Percentiles rank a stretch among this genome's conserved stretches.
Evolutionary conservation across 176 grass and related monocot genomes (phyloP).

Genomic region (Bothriochloa decipiens): DNA sequence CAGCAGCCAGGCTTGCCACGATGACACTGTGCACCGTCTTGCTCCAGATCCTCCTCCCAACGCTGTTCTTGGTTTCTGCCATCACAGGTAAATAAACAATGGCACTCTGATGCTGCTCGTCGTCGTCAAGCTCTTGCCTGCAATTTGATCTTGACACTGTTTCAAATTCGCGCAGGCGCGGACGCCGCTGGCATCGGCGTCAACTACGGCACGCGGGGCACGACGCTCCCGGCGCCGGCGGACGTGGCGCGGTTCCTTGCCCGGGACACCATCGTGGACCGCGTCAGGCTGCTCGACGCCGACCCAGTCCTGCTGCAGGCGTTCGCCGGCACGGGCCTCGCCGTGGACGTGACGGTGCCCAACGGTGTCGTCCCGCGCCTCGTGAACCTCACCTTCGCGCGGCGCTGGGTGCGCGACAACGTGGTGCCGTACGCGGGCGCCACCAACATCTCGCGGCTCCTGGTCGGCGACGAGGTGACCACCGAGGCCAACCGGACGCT

Average conservation of each 20-base stretch:
- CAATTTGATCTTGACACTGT: background rate
- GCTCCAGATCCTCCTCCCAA: constrained; percentile 27
- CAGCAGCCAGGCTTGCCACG: background rate
- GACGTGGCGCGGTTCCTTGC: constrained; percentile 72
- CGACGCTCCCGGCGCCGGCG: constrained; percentile 53
- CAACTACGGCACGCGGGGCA: constrained; percentile 65
- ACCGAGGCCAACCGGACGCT: constrained; percentile 64
- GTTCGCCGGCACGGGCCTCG: constrained; percentile 64
- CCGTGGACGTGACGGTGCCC: constrained; percentile 67
- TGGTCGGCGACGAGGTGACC: constrained; percentile 73
- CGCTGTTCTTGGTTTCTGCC: background rate
- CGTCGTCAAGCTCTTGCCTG: background rate
- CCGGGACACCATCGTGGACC: constrained; percentile 63
- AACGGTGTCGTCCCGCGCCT: constrained; percentile 57
- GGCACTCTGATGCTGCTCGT: background rate
- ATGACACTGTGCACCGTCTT: constrained; percentile 32
- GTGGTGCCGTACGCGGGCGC: constrained; percentile 46
- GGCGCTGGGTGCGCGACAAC: constrained; percentile 52
- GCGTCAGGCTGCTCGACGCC: constrained; percentile 66
- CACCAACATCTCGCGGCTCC: constrained; percentile 61
- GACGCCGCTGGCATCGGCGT: constrained; percentile 61
- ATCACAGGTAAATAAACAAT: constrained; percentile 9
- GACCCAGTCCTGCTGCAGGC: constrained; percentile 53
- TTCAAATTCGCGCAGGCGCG: background rate
- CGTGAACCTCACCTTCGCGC: constrained; percentile 38